Evolutionary conservation across 2,329 filamentous ascomycete genomes (phyloP), one percentile per base, ranked within the genome.

Genomic region (Alternaria conjuncta): DNA sequence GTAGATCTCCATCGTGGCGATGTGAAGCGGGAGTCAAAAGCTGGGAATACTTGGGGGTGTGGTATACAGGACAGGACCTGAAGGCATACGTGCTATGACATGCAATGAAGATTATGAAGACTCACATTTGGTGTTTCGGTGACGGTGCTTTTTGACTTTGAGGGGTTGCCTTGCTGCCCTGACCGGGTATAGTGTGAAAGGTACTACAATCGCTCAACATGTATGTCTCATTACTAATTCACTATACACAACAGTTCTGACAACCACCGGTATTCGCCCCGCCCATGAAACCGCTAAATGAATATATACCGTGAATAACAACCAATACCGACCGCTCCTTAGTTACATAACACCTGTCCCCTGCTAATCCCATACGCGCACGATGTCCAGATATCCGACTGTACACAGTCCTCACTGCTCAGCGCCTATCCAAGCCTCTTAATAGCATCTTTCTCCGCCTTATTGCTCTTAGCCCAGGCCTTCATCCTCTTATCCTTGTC

Each of bases 31-130:
- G 32, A 23, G 18, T 25, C 11, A 63, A 55, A 62, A 55, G 50
- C 32, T 20, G 49, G 56, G 15, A 44, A 51, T 12, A 50, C n/a
- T 32, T 26, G 32, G 21, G 11, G 25, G 32, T 23, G 20, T 15
- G 30, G 50, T 54, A 41, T 6, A 23, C 32, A 21, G 25, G 41
- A 46, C 20, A 12, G 15, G 43, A 49, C 43, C 30, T 12, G 30
- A 55, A 49, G 56, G 51, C 43, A 60, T 60, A 60, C 32, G 50
- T 26, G 56, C 47, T 63, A 63, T 53, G 56, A 63, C 23, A 53
- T 26, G 8, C 10, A 55, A 60, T 63, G 44, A 63, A 50, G 56
- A 63, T 55, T 28, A 63, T 28, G 50, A 62, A 26, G 28, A 32
- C 32, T 26, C 41, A 36, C 30, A 15, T 7, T 4, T 36, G 6